Conservation (phyloP, 2,329 filamentous ascomycete genomes). For the Aspergillus pseudoterreus region DNA sequence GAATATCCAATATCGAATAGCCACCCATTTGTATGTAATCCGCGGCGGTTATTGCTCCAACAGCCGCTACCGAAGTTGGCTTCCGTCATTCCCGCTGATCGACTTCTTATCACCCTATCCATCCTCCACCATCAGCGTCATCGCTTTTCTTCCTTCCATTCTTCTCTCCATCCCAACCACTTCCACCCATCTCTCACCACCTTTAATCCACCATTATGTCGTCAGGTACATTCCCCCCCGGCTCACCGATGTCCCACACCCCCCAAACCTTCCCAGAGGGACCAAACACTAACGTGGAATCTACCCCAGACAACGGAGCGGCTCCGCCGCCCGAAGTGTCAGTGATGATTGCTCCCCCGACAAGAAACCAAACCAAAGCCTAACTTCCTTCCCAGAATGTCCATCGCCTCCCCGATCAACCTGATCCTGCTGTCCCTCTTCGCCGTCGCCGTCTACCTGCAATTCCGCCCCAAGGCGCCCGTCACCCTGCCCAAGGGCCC, state of each 20-base stretch:
- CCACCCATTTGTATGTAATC: not conserved
- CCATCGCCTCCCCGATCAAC: constrained; percentile 59
- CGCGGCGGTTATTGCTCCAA: not conserved
- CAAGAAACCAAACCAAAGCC: not conserved
- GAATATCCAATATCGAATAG: too few species aligned
- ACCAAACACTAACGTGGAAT: not conserved
- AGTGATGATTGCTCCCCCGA: constrained; percentile 13
- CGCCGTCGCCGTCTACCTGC: constrained; percentile 54
- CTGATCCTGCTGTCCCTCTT: constrained; percentile 58
- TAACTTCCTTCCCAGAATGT: constrained; percentile 38
- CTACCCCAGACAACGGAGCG: constrained; percentile 12
- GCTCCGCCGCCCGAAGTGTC: constrained; percentile 34
- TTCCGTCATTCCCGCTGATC: not conserved
- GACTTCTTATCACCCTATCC: not conserved
- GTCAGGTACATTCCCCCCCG: not conserved
- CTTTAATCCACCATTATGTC: not conserved
- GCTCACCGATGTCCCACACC: not conserved
- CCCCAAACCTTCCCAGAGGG: too few species aligned
- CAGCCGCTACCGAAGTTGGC: not conserved
- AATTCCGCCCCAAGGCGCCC: constrained; percentile 53
- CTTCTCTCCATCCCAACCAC: not conserved
- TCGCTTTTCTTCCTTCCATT: not conserved
- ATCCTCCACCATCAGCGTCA: not conserved
- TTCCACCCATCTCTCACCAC: not conserved
- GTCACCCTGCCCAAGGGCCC: constrained; percentile 52